These are phyloP conservation scores for Achaetomium macrosporum DNA, from an alignment of 2,329 filamentous ascomycete genomes.

Conservation along the genomic window DNA sequence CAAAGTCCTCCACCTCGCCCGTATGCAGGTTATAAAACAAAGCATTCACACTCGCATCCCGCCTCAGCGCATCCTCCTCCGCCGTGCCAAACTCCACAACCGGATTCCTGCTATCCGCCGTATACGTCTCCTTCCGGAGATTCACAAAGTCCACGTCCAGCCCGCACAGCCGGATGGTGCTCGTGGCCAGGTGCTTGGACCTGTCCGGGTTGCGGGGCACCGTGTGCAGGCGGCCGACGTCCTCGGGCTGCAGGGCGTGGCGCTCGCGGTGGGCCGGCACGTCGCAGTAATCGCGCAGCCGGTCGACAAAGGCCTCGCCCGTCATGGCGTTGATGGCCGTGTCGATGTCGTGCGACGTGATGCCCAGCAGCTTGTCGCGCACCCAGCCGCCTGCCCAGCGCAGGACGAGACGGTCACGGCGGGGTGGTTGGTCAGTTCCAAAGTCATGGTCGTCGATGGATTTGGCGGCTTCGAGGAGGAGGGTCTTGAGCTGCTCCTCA, in stretches of 20 bases:
- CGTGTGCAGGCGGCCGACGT: conserved; percentile 74
- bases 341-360: conserved; percentile 74
- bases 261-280: conserved; percentile 53
- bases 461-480: conserved; percentile 75
- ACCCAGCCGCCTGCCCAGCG: conserved; percentile 87
- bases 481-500: conserved; percentile 65
- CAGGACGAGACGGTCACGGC: conserved; percentile 51
- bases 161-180: conserved; percentile 77
- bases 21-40: conserved; percentile 92
- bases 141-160: conserved; percentile 94
- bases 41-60: conserved; percentile 91
- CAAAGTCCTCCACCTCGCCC: conserved; percentile 76
- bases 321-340: conserved; percentile 83
- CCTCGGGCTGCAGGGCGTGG: conserved; percentile 51
- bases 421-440: conserved; percentile 26
- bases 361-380: conserved; percentile 71
- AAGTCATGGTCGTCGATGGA: conserved; percentile 49
- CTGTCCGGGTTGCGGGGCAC: conserved; percentile 91
- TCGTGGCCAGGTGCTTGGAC: conserved; percentile 92
- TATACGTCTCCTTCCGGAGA: conserved; percentile 83
- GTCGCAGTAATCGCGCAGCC: conserved; percentile 63
- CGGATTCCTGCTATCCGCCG: conserved; percentile 82
- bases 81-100: conserved; percentile 91
- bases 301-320: conserved; percentile 66
- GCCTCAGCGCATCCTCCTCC: conserved; percentile 78